Base-by-base conservation (phyloP, 129 eudicot genomes). In the Helichrysum umbraculigerum region DNA sequence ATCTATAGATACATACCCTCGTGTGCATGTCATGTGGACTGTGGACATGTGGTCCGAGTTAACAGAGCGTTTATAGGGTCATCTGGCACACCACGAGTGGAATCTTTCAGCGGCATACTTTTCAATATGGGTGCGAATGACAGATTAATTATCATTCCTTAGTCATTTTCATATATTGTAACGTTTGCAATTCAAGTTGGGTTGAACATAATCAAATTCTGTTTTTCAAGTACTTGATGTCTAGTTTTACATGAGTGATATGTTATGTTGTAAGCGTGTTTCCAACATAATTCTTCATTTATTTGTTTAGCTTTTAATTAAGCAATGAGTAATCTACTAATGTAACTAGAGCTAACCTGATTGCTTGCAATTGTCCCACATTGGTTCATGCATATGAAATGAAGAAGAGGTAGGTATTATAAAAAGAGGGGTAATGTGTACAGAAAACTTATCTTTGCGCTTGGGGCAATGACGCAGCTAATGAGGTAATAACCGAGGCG, bases 401-500 rank as follows among this genome's bases (percentile, higher is more conserved):
- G 35, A 25, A 30, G 3, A 61, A 15, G 15, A 0, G 6, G 66
- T 10, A 6, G 33, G 35, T 28, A 3, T 5, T 61, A 61, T 61
- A 61, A 10, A 60, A 25, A 0, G 33, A 61, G 35, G 35, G n/a
- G 8, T 61, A 0, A 1, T 35, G 65, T 3, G 19, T 12, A 0
- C 5, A n/a, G 2, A 1, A 3, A 33, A 33, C 1, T 2, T 2
- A 68, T 84, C 73, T 72, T 84, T 80, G 81, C 71, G 81, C 75
- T 84, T 76, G 79, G 81, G 78, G 76, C 70, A 71, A 66, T 65
- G 79, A 71, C 82, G 42, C 41, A 73, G 66, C 74, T 67, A 37
- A 39, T 86, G 87, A 86, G 84, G 89, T 82, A 39, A 61, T 82
- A 82, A 86, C 90, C 85, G 85, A 83, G 87, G 85, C 83, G 83